phyloP scores from a whole-genome alignment of 1,139 yeast genomes.

The Kazachstania sp. region DNA sequence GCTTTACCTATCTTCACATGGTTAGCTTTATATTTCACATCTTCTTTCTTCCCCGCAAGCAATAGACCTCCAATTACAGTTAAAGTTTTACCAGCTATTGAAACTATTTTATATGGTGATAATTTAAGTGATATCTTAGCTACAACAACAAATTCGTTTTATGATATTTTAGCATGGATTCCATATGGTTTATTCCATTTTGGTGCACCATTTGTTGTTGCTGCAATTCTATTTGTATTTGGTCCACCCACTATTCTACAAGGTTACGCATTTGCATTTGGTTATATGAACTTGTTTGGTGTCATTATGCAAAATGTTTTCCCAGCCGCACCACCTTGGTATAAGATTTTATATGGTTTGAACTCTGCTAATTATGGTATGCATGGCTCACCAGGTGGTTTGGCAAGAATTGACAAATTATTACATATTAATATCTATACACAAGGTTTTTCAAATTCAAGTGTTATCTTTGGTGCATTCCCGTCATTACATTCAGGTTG shows the following conservation, averaged over 20 bases:
- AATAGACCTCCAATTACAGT: slow-evolving; percentile 89
- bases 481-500: slow-evolving; percentile 94
- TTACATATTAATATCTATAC: slow-evolving; percentile 82
- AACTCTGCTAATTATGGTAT: slow-evolving; percentile 86
- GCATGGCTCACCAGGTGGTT: slow-evolving; percentile 96
- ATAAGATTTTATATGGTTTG: slow-evolving; percentile 74
- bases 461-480: slow-evolving; percentile 95
- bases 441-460: slow-evolving; percentile 76
- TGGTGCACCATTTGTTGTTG: slow-evolving; percentile 81
- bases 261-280: slow-evolving; percentile 89
- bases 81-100: slow-evolving; percentile 86
- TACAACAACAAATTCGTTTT: slow-evolving; percentile 52
- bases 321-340: slow-evolving; percentile 99
- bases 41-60: slow-evolving; percentile 64
- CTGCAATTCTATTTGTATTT: slow-evolving; percentile 68
- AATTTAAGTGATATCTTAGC: slow-evolving; percentile 83
- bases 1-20: slow-evolving; percentile 84
- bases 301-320: slow-evolving; percentile 72
- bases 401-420: slow-evolving; percentile 75
- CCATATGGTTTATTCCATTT: slow-evolving; percentile 93
- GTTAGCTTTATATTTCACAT: slow-evolving; percentile 76
- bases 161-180: slow-evolving; percentile 88
- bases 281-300: slow-evolving; percentile 89
- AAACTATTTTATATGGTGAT: slow-evolving; percentile 89
- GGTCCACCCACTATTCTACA: slow-evolving; percentile 89